Conservation (phyloP, 2,329 filamentous ascomycete species). For the Exophiala oligosperma region DNA sequence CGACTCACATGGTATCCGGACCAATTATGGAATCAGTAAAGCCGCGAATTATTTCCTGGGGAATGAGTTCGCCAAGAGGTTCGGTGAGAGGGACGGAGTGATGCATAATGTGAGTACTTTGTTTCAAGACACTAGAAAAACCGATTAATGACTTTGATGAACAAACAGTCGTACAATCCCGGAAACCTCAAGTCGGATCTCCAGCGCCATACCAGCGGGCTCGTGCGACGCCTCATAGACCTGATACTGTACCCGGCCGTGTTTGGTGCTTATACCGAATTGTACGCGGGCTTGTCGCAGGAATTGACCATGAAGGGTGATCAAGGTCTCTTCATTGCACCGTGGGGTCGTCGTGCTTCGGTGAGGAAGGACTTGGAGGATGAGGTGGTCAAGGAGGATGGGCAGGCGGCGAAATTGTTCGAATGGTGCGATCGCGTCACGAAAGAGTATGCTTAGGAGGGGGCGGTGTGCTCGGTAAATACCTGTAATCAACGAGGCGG, state of each 20-base stretch:
- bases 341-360: slow-evolving; percentile 44
- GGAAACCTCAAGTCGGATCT: slow-evolving; percentile 44
- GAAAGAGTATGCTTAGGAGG: slow-evolving; percentile 11
- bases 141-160: neutral
- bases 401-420: slow-evolving; percentile 16
- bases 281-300: slow-evolving; percentile 49
- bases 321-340: slow-evolving; percentile 42
- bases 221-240: neutral
- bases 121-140: neutral
- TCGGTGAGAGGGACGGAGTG: slow-evolving; percentile 13
- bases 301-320: slow-evolving; percentile 37
- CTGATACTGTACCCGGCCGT: slow-evolving; percentile 31
- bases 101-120: slow-evolving; percentile 22
- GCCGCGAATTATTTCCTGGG: slow-evolving; percentile 21
- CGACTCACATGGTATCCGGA: neutral
- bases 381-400: slow-evolving; percentile 12
- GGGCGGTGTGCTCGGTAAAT: no score
- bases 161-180: slow-evolving; percentile 36
- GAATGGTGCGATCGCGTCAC: slow-evolving; percentile 24
- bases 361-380: slow-evolving; percentile 8
- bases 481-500: no score
- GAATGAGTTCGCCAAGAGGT: slow-evolving; percentile 20
- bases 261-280: slow-evolving; percentile 50
- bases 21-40: slow-evolving; percentile 15
- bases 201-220: slow-evolving; percentile 29